Evolutionary conservation across 345 rosid species (phyloP).

Genomic region (Leavenworthia alabamica): DNA sequence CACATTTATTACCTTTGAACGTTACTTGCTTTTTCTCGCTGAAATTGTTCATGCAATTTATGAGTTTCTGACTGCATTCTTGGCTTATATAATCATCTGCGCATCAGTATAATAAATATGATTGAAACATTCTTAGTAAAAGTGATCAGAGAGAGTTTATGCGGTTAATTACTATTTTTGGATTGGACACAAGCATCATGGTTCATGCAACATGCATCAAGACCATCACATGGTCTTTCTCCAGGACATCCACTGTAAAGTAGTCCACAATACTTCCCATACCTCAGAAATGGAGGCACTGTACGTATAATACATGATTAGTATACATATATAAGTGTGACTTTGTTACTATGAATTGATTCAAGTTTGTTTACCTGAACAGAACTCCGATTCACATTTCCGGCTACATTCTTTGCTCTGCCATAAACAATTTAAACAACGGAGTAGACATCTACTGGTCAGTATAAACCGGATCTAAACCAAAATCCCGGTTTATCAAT

Average conservation of each 20-base stretch:
- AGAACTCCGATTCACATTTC: constrained; percentile 80
- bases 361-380: constrained; percentile 46
- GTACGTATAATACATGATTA: not conserved
- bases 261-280: constrained; percentile 88
- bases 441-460: not conserved
- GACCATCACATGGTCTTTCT: constrained; percentile 86
- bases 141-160: not conserved
- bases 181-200: constrained; percentile 82
- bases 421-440: not conserved
- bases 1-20: constrained; percentile 71
- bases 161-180: constrained; percentile 49
- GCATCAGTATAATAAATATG: not conserved
- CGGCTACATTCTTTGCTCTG: constrained; percentile 79
- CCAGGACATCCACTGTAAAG: constrained; percentile 90
- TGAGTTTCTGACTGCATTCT: constrained; percentile 73
- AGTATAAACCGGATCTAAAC: not conserved
- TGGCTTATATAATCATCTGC: constrained; percentile 84
- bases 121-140: not conserved
- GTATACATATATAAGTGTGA: no score
- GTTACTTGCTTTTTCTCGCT: constrained; percentile 36
- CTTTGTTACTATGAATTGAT: not conserved
- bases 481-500: not conserved
- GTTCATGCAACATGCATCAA: constrained; percentile 92
- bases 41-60: constrained; percentile 63
- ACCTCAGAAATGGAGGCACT: constrained; percentile 89